phyloP scores from a whole-genome alignment of 768 basidiomycete species.

The Glaciozyma martinii region DNA sequence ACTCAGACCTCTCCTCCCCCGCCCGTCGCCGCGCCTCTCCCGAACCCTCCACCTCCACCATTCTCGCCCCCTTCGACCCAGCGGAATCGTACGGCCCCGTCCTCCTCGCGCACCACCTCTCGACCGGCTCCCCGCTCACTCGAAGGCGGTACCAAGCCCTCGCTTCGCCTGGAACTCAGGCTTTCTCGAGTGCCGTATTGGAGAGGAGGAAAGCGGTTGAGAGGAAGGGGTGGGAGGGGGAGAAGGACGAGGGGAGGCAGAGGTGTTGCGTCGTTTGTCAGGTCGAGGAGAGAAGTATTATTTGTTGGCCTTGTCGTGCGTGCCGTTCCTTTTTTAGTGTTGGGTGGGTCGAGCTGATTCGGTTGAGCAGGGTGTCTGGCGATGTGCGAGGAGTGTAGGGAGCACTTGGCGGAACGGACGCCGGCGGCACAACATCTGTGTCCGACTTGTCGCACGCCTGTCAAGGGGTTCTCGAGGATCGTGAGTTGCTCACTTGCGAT shows the following conservation, averaged over 20 bases:
- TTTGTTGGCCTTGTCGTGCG: background rate
- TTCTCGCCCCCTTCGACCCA: background rate
- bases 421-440: background rate
- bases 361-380: background rate
- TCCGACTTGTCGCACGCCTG: background rate
- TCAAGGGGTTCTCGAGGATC: background rate
- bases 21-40: background rate
- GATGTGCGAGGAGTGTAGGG: slow-evolving; percentile 1
- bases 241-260: background rate
- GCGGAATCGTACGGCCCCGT: background rate
- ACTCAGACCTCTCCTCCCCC: background rate
- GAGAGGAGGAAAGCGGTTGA: background rate
- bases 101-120: background rate
- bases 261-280: background rate
- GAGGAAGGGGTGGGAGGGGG: background rate
- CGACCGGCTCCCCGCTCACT: background rate
- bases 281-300: slow-evolving; percentile 1
- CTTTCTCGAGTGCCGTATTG: background rate
- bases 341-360: background rate
- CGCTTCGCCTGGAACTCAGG: background rate
- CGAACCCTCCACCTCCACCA: background rate
- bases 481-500: background rate
- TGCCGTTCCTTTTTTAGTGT: background rate
- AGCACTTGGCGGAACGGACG: background rate
- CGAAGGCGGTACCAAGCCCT: background rate